Evolutionary conservation across 305 asterid genomes (phyloP), one percentile per base, ranked within the genome.

Genomic region (Fraxinus paxiana): DNA sequence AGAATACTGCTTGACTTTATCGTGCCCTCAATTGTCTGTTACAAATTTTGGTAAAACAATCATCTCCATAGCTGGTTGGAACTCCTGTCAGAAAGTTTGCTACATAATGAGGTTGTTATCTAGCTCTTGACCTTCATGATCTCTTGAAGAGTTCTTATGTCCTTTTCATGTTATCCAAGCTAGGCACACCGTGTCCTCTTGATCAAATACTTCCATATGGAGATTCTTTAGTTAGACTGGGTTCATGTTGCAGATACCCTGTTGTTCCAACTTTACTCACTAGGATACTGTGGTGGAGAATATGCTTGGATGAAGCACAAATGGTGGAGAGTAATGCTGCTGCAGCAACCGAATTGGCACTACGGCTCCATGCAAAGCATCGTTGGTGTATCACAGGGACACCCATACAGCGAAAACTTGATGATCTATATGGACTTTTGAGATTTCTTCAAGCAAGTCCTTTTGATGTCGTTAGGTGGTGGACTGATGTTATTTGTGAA

Each of bases 271-370:
- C 99, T 86, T 92, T 83, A 65, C 90, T 96, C 80, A 96, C 98
- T 80, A 91, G 98, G 91, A 89, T 96, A 79, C 83, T 94, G 46
- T 96, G 99, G 99, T 96, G 99, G 99, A 96, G 99, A 85, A 85
- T 96, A 84, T 96, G 99, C 86, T 73, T 96, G 90, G 99, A 96
- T 90, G 99, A 96, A 90, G 99, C 98, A 89, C 99, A 96, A 89
- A 96, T 94, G 98, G 99, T 94, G 84, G 99, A 96, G 89, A 93
- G 95, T 82, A 92, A 89, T 92, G 94, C 97, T 86, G 93, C 98
- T 61, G 92, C 97, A 46, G 95, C 99, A 73, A 89, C 95, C 80
- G 99, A 92, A 84, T 89, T 96, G 92, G 98, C 99, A 15, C 63
- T 96, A 80, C 92, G 99, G 79, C 87, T 94, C 65, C 97, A 92